Base-by-base conservation (phyloP, 257 asterid genomes). In the Echites panduratus region DNA sequence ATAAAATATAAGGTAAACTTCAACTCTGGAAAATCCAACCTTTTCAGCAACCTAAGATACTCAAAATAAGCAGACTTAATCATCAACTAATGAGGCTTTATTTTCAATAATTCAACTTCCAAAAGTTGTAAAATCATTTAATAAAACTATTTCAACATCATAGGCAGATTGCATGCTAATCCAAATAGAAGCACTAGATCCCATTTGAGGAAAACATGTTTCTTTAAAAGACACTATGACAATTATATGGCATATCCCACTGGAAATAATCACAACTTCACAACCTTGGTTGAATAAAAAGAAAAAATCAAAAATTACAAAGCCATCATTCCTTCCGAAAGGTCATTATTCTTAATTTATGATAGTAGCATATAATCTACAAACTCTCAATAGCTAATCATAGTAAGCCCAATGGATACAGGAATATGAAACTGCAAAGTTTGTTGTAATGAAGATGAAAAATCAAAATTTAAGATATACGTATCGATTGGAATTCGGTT, bases 11-110 rank as follows among this genome's bases (percentile, higher is more conserved):
- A 81, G 59, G 87, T 84, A 72, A 90, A 91, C 84, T 95, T 90
- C 87, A 90, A 40, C 75, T 89, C 98, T 27, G 86, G 80, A 77
- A 91, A 90, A 84, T 95, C 98, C 85, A 95, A 78, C 82, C 96
- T 87, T 78, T 95, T 95, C 63, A 95, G 95, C 91, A 95, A 82
- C 77, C 98, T 95, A 84, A 14, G 73, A 67, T 49, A 79, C 5
- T 12, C 38, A 52, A 54, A 53, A 64, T 41, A 7, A 32, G 26
- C 27, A 63, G 48, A 38, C 27, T 5, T 19, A 35, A 61, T 2
- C 68, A 35, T 35, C 48, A 19, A 63, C 48, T 7, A 0, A 32
- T 32, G 17, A 7, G 29, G n/a, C 7, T 62, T 61, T 32, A 17
- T 20, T 62, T 32, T 38, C 63, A 22, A n/a, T 26, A 7, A 62